These are phyloP conservation scores for Entelexis sorbosivorans DNA, from an alignment of 1,139 yeast species.

Conservation along the genomic window DNA sequence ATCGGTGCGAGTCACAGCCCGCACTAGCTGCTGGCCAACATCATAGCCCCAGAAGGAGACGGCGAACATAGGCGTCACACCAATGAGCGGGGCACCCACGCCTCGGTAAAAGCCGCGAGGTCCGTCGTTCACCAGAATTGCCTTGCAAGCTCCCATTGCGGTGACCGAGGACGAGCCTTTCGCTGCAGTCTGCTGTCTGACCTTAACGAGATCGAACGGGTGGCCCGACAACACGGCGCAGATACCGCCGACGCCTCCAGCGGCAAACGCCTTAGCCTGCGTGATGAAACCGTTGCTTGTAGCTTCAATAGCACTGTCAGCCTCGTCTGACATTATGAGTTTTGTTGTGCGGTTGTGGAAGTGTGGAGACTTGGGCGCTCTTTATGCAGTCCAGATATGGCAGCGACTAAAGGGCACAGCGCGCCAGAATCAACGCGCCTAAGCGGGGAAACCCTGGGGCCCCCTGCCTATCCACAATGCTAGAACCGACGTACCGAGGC, in stretches of 20 bases:
- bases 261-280: slow-evolving; percentile 63
- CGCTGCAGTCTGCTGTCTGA: slow-evolving; percentile 60
- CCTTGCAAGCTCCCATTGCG: slow-evolving; percentile 22
- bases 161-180: slow-evolving; percentile 30
- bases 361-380: not conserved
- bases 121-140: slow-evolving; percentile 63
- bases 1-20: slow-evolving; percentile 35
- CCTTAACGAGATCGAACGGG: slow-evolving; percentile 89
- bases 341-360: not conserved
- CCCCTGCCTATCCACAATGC: not conserved
- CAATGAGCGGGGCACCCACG: slow-evolving; percentile 77
- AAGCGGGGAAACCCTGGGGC: slow-evolving; percentile 8
- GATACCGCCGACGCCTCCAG: slow-evolving; percentile 82
- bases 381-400: not conserved
- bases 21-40: slow-evolving; percentile 69
- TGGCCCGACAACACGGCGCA: slow-evolving; percentile 91
- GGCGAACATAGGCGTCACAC: slow-evolving; percentile 98
- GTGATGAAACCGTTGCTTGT: slow-evolving; percentile 26
- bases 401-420: not conserved
- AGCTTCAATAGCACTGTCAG: slow-evolving; percentile 16
- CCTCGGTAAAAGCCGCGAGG: slow-evolving; percentile 74
- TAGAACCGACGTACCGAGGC: slow-evolving; percentile 6
- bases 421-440: not conserved
- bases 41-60: slow-evolving; percentile 98
- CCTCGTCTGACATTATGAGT: slow-evolving; percentile 18